Conservation (phyloP, 208 protist species). For the Crithidia acanthocephali region DNA sequence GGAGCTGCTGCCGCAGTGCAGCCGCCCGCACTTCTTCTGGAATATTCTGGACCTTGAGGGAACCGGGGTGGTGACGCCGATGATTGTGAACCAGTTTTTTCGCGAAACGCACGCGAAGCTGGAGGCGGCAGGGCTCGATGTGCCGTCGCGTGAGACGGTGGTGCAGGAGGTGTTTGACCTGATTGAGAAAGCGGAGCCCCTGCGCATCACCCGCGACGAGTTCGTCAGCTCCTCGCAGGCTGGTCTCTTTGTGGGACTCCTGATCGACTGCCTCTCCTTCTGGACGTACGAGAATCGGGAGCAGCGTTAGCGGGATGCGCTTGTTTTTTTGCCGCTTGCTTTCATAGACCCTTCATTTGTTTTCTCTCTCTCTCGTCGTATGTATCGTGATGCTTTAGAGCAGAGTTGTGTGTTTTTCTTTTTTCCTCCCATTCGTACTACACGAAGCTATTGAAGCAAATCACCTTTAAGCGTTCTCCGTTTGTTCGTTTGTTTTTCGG, state of each 20-base stretch:
- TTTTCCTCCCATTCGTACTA: too few relatives aligned
- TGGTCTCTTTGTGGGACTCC: conserved; percentile 80
- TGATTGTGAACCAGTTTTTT: conserved; percentile 89
- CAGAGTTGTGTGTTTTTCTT: not conserved
- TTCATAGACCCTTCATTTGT: not conserved
- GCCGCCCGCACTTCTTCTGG: conserved; percentile 86
- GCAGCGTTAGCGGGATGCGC: conserved; percentile 23
- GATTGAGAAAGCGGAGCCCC: conserved; percentile 78
- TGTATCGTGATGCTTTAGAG: not conserved
- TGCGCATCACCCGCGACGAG: conserved; percentile 87
- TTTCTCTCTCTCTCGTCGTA: conserved; percentile 5
- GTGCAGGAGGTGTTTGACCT: conserved; percentile 93
- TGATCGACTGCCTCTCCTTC: conserved; percentile 92
- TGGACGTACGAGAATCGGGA: conserved; percentile 92
- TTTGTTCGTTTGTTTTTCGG: too few relatives aligned
- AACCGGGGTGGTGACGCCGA: conserved; percentile 65
- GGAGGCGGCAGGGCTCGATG: conserved; percentile 60
- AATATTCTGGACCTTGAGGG: conserved; percentile 87
- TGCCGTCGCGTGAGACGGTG: conserved; percentile 74
- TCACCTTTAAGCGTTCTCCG: too few relatives aligned
- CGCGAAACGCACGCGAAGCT: conserved; percentile 88
- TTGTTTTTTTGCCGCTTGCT: not conserved
- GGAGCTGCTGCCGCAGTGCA: conserved; percentile 82
- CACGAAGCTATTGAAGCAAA: too few relatives aligned
- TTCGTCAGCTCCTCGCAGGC: conserved; percentile 82